Conservation (phyloP, 1,284 basidiomycete genomes). For the Cryptococcus sp. region DNA sequence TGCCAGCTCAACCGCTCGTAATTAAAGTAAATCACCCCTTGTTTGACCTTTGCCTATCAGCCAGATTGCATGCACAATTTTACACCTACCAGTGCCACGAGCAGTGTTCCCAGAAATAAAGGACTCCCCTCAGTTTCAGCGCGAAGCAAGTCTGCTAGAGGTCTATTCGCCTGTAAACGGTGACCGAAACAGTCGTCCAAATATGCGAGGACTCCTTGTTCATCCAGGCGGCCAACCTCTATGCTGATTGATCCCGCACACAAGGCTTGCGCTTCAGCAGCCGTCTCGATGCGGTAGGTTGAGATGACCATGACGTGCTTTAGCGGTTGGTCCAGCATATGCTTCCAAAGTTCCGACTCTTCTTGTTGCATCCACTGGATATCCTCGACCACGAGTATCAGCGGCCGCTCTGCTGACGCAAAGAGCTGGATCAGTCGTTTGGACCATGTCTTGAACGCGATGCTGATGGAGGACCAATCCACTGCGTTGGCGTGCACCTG, state of each 20-base stretch:
- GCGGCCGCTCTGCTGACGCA: slow-evolving; percentile 33
- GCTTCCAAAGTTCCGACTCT: slow-evolving; percentile 33
- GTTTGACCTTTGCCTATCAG: slow-evolving; percentile 22
- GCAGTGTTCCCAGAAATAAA: slow-evolving; percentile 33
- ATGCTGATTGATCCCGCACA: slow-evolving; percentile 14
- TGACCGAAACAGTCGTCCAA: slow-evolving; percentile 29
- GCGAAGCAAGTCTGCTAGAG: slow-evolving; percentile 31
- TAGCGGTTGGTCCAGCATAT: slow-evolving; percentile 23
- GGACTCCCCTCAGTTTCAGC: slow-evolving; percentile 36
- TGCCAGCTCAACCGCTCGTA: slow-evolving; percentile 32
- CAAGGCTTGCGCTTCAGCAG: slow-evolving; percentile 9
- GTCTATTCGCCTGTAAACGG: slow-evolving; percentile 11
- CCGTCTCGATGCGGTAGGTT: slow-evolving; percentile 27
- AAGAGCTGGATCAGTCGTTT: slow-evolving; percentile 44
- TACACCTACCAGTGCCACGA: slow-evolving; percentile 29
- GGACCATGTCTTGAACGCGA: slow-evolving; percentile 34
- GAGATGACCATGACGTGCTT: slow-evolving; percentile 36
- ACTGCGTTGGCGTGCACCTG: slow-evolving; percentile 9
- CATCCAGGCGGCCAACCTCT: slow-evolving; percentile 23
- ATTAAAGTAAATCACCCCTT: slow-evolving; percentile 35
- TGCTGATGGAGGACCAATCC: slow-evolving; percentile 33
- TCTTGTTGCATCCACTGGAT: slow-evolving; percentile 44
- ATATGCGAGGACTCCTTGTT: slow-evolving; percentile 27
- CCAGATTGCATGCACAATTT: too few relatives aligned
- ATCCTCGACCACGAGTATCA: slow-evolving; percentile 47